Evolutionary conservation across 306 rosid species (phyloP).

Genomic region (Leucaena leucocephala): DNA sequence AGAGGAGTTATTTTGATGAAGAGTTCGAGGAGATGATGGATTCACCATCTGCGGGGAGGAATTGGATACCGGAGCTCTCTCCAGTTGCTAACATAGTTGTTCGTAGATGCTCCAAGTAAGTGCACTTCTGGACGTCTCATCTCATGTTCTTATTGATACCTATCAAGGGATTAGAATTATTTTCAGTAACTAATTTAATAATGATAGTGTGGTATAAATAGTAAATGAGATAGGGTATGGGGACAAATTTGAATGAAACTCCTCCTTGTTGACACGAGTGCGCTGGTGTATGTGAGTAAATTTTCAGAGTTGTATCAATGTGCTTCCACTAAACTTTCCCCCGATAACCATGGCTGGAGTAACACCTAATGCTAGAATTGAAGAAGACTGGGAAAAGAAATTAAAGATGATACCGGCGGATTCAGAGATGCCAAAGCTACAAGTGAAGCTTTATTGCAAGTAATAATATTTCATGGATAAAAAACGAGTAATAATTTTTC

Average conservation of each 20-base stretch:
- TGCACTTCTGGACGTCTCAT: constrained; percentile 13
- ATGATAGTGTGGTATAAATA: background rate
- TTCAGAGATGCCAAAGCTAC: background rate
- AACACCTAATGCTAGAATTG: background rate
- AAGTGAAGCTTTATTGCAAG: constrained; percentile 13
- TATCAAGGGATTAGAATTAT: background rate
- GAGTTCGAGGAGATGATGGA: constrained; percentile 81
- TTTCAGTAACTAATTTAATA: background rate
- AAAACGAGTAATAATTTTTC: background rate
- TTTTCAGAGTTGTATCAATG: background rate
- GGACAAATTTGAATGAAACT: background rate
- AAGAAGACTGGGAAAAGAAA: background rate
- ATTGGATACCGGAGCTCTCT: constrained; percentile 79
- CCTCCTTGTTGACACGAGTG: background rate
- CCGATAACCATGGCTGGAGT: background rate
- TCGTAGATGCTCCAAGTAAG: constrained; percentile 93
- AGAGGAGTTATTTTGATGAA: constrained; percentile 63
- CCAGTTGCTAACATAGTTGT: constrained; percentile 82
- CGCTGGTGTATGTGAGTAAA: background rate
- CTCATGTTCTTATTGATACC: constrained; percentile 3
- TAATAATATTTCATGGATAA: background rate
- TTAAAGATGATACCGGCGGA: background rate
- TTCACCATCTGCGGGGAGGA: constrained; percentile 75
- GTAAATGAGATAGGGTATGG: background rate
- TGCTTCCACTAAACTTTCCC: background rate